Percentiles rank a stretch among this genome's conserved stretches.
Conservation (phyloP, 2,329 filamentous ascomycete genomes). For the Helicocarpus griseus region DNA sequence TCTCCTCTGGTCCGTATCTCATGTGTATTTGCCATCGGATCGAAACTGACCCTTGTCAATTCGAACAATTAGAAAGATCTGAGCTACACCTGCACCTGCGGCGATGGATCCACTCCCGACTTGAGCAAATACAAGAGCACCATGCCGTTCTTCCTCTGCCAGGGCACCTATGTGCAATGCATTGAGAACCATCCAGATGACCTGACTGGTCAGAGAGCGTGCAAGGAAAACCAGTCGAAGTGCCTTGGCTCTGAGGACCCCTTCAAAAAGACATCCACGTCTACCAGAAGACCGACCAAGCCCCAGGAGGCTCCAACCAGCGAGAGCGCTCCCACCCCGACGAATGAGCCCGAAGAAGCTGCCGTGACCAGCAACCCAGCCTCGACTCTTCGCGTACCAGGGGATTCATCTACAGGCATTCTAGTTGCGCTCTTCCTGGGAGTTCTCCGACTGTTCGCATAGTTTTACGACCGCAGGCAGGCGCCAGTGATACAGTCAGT, state of each 20-base stretch:
- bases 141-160: slow-evolving; percentile 52
- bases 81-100: slow-evolving; percentile 49
- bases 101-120: slow-evolving; percentile 45
- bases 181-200: slow-evolving; percentile 38
- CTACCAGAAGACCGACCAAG: slow-evolving; percentile 23
- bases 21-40: not conserved
- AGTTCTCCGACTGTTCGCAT: slow-evolving; percentile 50
- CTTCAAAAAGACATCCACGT: not conserved
- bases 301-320: slow-evolving; percentile 21
- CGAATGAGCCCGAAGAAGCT: slow-evolving; percentile 18
- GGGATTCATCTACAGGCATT: slow-evolving; percentile 43
- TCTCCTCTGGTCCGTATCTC: not conserved
- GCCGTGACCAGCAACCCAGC: slow-evolving; percentile 34
- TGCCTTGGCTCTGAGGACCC: slow-evolving; percentile 42
- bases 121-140: slow-evolving; percentile 48
- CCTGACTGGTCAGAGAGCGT: slow-evolving; percentile 37
- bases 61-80: slow-evolving; percentile 42
- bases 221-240: slow-evolving; percentile 34
- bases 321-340: slow-evolving; percentile 16
- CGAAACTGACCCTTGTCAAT: slow-evolving; percentile 12
- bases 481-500: no score
- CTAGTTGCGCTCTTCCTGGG: slow-evolving; percentile 46
- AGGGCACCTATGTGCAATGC: slow-evolving; percentile 42
- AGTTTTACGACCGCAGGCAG: not conserved
- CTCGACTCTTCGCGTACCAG: slow-evolving; percentile 33